These are phyloP conservation scores for Coemansia sp. DNA, from an alignment of 192 early-diverging fungal species.

Conservation along the genomic window DNA sequence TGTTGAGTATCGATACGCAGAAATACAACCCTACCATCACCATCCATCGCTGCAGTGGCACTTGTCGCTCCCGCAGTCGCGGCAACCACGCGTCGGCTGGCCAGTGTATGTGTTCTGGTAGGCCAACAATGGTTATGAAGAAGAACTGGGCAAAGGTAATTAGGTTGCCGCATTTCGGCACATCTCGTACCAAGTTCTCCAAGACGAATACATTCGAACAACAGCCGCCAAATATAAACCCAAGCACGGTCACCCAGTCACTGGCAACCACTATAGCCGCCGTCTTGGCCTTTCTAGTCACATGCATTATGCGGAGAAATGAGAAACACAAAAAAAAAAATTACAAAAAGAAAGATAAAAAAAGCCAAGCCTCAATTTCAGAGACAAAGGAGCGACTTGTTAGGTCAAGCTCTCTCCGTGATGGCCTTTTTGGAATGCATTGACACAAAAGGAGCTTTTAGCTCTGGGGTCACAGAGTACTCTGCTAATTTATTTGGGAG, in stretches of 20 bases:
- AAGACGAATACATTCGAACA: constrained; percentile 86
- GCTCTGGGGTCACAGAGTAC: neutral
- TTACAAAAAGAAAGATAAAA: neutral
- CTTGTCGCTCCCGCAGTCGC: constrained; percentile 54
- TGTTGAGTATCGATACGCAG: constrained; percentile 76
- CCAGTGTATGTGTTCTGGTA: constrained; percentile 56
- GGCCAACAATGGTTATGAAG: constrained; percentile 71
- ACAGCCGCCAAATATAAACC: constrained; percentile 84
- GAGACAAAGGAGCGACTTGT: neutral
- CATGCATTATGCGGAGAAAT: neutral
- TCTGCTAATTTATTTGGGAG: neutral
- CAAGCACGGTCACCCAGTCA: constrained; percentile 63
- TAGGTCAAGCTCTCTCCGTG: neutral
- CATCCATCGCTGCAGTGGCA: constrained; percentile 74
- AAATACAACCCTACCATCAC: constrained; percentile 78
- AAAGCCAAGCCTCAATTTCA: neutral
- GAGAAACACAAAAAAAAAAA: neutral
- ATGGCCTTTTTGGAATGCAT: neutral
- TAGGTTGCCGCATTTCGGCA: constrained; percentile 66
- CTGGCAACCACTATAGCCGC: constrained; percentile 17
- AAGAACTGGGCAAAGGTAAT: constrained; percentile 83
- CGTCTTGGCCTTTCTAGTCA: constrained; percentile 8
- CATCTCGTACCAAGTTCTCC: constrained; percentile 66
- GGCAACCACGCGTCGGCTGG: constrained; percentile 41
- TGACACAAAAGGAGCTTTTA: neutral